Conservation (phyloP, 1,284 basidiomycete genomes). For the Neolentinus lepideus region DNA sequence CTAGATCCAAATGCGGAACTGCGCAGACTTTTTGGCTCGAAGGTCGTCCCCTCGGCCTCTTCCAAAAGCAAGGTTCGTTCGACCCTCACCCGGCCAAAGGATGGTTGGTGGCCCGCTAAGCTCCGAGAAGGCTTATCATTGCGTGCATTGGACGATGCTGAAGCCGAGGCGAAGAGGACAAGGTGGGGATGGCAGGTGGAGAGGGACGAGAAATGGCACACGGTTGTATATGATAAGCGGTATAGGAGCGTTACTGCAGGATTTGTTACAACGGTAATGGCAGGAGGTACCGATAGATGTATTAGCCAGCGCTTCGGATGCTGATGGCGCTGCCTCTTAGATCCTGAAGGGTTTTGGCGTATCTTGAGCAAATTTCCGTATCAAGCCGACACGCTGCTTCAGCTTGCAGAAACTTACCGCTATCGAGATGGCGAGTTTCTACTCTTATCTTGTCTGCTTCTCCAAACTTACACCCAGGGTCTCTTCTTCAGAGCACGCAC, state of each 20-base stretch:
- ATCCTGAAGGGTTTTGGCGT: slow-evolving; percentile 61
- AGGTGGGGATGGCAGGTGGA: slow-evolving; percentile 31
- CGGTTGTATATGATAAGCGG: slow-evolving; percentile 76
- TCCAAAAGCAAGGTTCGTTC: slow-evolving; percentile 31
- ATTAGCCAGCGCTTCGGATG: not conserved
- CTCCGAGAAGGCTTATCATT: slow-evolving; percentile 67
- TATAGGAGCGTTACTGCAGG: slow-evolving; percentile 77
- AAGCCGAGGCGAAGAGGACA: slow-evolving; percentile 36
- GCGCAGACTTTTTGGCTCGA: slow-evolving; percentile 87
- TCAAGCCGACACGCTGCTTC: slow-evolving; percentile 88
- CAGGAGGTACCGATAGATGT: slow-evolving; percentile 57
- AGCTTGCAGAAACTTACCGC: slow-evolving; percentile 78
- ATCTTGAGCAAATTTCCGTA: slow-evolving; percentile 60
- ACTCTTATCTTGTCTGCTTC: not conserved
- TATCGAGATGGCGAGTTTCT: slow-evolving; percentile 68
- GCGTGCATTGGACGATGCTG: slow-evolving; percentile 47
- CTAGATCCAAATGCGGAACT: slow-evolving; percentile 86
- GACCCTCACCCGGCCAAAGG: slow-evolving; percentile 54
- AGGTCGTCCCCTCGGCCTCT: slow-evolving; percentile 41
- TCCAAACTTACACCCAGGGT: not conserved
- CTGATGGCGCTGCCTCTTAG: slow-evolving; percentile 24
- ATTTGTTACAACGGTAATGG: slow-evolving; percentile 75
- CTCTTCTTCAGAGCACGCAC: slow-evolving; percentile 60
- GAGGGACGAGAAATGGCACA: slow-evolving; percentile 73
- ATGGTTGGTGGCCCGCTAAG: slow-evolving; percentile 55